Conservation (phyloP, 257 asterid genomes). For the Petunia secreta region DNA sequence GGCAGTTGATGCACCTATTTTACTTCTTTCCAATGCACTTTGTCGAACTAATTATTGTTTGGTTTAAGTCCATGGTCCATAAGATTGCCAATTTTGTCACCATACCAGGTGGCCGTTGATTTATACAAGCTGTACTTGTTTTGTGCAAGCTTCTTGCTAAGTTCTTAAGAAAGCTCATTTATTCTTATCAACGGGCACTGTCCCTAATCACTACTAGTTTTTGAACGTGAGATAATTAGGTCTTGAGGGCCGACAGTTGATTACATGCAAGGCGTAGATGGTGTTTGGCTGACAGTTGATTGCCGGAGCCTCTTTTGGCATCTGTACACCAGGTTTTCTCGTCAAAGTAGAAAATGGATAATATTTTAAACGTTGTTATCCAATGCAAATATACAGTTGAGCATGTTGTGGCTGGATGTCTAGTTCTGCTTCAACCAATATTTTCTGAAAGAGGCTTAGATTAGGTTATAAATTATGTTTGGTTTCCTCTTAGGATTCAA, state of each 20-base stretch:
- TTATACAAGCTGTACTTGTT: neutral
- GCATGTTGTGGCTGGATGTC: neutral
- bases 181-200: neutral
- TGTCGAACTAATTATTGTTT: neutral
- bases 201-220: neutral
- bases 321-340: conserved; percentile 3
- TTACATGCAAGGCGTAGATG: neutral
- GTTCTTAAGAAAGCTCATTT: neutral
- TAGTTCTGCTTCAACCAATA: neutral
- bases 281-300: neutral
- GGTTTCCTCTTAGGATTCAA: conserved; percentile 57
- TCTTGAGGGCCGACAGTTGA: conserved; percentile 12
- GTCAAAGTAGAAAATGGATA: neutral
- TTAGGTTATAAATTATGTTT: conserved; percentile 21
- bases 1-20: neutral
- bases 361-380: neutral
- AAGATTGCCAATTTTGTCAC: conserved; percentile 8
- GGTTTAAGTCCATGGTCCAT: conserved; percentile 8
- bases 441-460: conserved; percentile 22
- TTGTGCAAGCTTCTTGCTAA: neutral
- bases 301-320: conserved; percentile 15
- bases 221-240: neutral
- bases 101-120: conserved; percentile 13
- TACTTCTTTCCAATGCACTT: neutral
- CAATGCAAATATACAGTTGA: neutral